phyloP scores from a whole-genome alignment of 2,329 filamentous ascomycete genomes.

The Ophiostoma fasciatum region DNA sequence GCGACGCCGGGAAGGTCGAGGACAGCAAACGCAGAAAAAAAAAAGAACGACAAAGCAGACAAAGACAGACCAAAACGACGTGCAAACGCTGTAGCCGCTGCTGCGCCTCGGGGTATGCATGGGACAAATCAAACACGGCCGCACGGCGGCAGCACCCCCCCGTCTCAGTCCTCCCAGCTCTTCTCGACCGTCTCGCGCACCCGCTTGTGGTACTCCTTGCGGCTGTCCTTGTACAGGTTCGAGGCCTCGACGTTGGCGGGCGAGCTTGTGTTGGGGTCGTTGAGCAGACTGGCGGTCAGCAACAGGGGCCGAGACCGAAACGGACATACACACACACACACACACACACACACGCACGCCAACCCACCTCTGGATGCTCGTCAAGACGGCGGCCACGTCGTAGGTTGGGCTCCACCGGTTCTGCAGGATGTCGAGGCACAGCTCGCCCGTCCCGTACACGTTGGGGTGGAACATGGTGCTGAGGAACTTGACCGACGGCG shows the following conservation, averaged over 20 bases:
- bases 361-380: conserved; percentile 98
- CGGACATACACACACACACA: no score
- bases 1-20: no score
- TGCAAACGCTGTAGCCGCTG: no score
- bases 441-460: conserved; percentile 90
- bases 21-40: no score
- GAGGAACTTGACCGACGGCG: conserved; percentile 94
- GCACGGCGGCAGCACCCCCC: no score
- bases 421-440: conserved; percentile 92
- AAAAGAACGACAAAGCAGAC: background rate
- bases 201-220: conserved; percentile 88
- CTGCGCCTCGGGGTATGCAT: conserved; percentile 3
- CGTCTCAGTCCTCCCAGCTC: conserved; percentile 82
- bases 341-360: no score
- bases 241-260: conserved; percentile 96
- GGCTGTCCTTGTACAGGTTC: conserved; percentile 96
- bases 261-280: conserved; percentile 96
- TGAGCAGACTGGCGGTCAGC: conserved; percentile 55
- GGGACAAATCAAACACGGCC: no score
- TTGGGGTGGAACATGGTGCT: conserved; percentile 99
- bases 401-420: conserved; percentile 98
- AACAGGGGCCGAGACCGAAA: no score
- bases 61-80: background rate
- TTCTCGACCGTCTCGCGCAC: conserved; percentile 97
- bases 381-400: conserved; percentile 91